Evolutionary conservation across 2,329 filamentous ascomycete genomes (phyloP).

Genomic region (Tricladium varicosporioides): DNA sequence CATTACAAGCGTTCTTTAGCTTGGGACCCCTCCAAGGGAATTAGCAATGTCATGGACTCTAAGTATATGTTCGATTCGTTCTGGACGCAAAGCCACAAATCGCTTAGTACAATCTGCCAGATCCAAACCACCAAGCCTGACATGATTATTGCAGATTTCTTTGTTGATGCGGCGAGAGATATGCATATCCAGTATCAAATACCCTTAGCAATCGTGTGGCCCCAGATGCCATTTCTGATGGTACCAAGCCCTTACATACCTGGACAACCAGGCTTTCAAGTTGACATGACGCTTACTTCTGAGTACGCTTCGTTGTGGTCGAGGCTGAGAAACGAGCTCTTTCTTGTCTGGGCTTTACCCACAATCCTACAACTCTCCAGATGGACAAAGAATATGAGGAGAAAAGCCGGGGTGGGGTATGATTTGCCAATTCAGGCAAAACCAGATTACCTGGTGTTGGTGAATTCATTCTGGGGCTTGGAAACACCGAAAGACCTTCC

Average conservation of each 20-base stretch:
- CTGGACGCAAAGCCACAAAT: slow-evolving; percentile 35
- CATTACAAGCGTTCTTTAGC: slow-evolving; percentile 38
- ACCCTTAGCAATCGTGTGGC: slow-evolving; percentile 40
- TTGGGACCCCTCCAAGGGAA: slow-evolving; percentile 35
- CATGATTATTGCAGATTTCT: slow-evolving; percentile 44
- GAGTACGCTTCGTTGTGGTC: slow-evolving; percentile 1
- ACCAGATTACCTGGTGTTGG: slow-evolving; percentile 41
- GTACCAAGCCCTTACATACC: slow-evolving; percentile 40
- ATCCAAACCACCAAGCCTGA: slow-evolving; percentile 32
- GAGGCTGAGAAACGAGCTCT: slow-evolving; percentile 1
- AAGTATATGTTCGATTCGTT: slow-evolving; percentile 40
- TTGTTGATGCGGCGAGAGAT: slow-evolving; percentile 42
- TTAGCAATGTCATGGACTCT: slow-evolving; percentile 35
- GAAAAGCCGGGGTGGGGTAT: slow-evolving; percentile 34
- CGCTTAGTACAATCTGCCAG: slow-evolving; percentile 27
- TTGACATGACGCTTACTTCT: slow-evolving; percentile 1
- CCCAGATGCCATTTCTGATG: slow-evolving; percentile 42
- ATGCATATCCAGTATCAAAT: slow-evolving; percentile 38
- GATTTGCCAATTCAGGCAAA: slow-evolving; percentile 33
- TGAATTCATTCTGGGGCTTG: slow-evolving; percentile 45
- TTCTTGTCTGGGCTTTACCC: not conserved
- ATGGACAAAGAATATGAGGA: slow-evolving; percentile 5
- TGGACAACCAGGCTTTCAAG: slow-evolving; percentile 35
- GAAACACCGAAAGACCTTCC: slow-evolving; percentile 43
- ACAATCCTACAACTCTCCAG: not conserved